phyloP scores from a whole-genome alignment of 306 rosid species.

The Prunus salicina region DNA sequence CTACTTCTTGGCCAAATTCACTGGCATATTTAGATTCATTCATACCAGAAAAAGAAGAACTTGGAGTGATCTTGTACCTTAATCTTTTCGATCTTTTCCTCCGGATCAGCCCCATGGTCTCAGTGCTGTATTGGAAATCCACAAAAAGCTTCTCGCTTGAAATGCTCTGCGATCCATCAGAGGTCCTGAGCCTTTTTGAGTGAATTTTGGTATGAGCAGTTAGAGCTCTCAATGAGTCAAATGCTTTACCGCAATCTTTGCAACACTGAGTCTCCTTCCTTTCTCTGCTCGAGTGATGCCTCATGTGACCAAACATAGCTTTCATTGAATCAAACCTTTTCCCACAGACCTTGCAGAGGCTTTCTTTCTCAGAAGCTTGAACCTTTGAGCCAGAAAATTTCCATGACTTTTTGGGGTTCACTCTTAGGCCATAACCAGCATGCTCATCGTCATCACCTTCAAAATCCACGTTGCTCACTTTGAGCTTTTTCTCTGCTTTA shows the following conservation, averaged over 20 bases:
- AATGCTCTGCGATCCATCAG: slow-evolving; percentile 3
- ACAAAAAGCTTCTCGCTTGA: slow-evolving; percentile 8
- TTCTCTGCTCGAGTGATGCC: slow-evolving; percentile 39
- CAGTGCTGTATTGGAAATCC: slow-evolving; percentile 16
- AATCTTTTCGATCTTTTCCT: slow-evolving; percentile 44
- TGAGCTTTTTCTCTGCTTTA: slow-evolving; percentile 11
- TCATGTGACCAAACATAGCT: slow-evolving; percentile 55
- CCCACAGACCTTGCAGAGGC: slow-evolving; percentile 37
- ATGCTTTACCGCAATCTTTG: slow-evolving; percentile 35
- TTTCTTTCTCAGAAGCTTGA: slow-evolving; percentile 14
- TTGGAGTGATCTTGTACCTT: slow-evolving; percentile 26
- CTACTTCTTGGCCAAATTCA: slow-evolving; percentile 27
- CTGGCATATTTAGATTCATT: slow-evolving; percentile 15
- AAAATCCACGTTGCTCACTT: background rate
- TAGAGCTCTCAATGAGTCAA: slow-evolving; percentile 28
- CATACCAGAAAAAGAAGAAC: slow-evolving; percentile 14
- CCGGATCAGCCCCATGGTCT: slow-evolving; percentile 23
- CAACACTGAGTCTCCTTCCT: slow-evolving; percentile 29
- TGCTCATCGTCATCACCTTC: slow-evolving; percentile 10
- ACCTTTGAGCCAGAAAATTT: slow-evolving; percentile 27
- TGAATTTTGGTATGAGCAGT: slow-evolving; percentile 25
- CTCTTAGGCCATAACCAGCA: slow-evolving; percentile 36
- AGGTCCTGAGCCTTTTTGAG: background rate
- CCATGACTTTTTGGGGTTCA: slow-evolving; percentile 45
- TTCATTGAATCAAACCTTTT: slow-evolving; percentile 33